phyloP scores from a whole-genome alignment of 2,329 filamentous ascomycete species.

The Cladorrhinum sp. region DNA sequence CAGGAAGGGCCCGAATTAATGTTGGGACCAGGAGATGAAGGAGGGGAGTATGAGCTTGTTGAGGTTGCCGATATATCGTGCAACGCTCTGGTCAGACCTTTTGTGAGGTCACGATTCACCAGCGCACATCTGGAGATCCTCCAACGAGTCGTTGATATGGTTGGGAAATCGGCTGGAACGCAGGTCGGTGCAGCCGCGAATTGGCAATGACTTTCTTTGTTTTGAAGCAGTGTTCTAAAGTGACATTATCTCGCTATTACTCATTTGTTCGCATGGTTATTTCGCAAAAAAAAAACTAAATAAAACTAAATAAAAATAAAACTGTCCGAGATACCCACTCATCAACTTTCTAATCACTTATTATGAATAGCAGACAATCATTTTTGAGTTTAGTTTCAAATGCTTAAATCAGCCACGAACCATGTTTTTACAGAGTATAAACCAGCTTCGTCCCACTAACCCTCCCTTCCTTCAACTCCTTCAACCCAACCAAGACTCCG shows the following conservation, averaged over 20 bases:
- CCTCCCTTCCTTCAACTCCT: conserved; percentile 32
- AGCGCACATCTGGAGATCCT: conserved; percentile 33
- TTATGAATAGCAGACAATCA: too few relatives aligned
- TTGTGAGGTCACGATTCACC: conserved; percentile 34
- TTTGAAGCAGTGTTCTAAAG: too few relatives aligned
- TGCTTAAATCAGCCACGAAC: too few relatives aligned
- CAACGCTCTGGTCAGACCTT: conserved; percentile 33
- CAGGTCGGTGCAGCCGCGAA: neutral
- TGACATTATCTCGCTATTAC: too few relatives aligned
- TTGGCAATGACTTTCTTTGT: neutral
- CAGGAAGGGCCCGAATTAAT: conserved; percentile 11
- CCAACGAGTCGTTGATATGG: conserved; percentile 29
- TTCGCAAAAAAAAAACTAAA: too few relatives aligned
- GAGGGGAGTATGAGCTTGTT: conserved; percentile 33
- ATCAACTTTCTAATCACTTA: too few relatives aligned
- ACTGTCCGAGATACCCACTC: too few relatives aligned
- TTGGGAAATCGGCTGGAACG: conserved; percentile 1
- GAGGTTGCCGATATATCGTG: conserved; percentile 36
- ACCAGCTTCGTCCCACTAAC: conserved; percentile 42
- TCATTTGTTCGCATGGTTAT: too few relatives aligned
- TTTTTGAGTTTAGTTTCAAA: neutral
- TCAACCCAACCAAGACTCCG: conserved; percentile 32
- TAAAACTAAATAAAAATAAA: too few relatives aligned
- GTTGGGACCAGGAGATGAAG: conserved; percentile 12
- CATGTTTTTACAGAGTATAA: conserved; percentile 28